These are phyloP conservation scores for Erodium texanum DNA, from an alignment of 441 rosid genomes.

Conservation along the genomic window DNA sequence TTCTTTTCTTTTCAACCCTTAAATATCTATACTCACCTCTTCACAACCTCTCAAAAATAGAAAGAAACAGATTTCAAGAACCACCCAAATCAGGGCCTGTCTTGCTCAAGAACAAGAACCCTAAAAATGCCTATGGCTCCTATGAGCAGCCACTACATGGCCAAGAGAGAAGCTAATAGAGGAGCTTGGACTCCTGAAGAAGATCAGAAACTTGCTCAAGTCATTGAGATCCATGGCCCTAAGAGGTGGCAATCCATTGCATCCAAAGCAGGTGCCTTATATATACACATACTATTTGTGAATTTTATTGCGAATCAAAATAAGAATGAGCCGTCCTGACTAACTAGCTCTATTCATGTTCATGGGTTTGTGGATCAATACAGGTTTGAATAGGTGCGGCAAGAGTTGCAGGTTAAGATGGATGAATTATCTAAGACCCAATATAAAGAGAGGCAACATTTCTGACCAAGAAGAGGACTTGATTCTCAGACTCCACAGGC, in stretches of 20 bases:
- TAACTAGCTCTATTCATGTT: too few relatives aligned
- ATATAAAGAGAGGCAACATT: too few relatives aligned
- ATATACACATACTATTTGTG: too few relatives aligned
- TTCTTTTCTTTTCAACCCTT: background rate
- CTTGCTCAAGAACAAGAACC: background rate
- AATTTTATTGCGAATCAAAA: too few relatives aligned
- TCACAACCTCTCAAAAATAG: background rate
- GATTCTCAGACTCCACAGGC: conserved; percentile 43
- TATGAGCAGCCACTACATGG: conserved; percentile 11
- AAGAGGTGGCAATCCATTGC: conserved; percentile 36
- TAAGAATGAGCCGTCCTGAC: too few relatives aligned
- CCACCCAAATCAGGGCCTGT: too few relatives aligned
- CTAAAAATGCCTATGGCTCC: conserved; percentile 23
- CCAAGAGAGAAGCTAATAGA: conserved; percentile 30
- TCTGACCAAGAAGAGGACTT: conserved; percentile 20
- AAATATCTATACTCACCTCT: background rate
- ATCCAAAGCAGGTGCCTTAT: conserved; percentile 31
- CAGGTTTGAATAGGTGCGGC: conserved; percentile 37
- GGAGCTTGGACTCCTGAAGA: conserved; percentile 45
- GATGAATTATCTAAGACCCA: conserved; percentile 33
- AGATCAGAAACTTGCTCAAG: conserved; percentile 32
- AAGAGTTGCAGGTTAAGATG: conserved; percentile 41
- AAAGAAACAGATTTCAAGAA: too few relatives aligned
- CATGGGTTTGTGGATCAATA: background rate
- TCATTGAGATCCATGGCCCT: conserved; percentile 37